Evolutionary conservation across 2,329 filamentous ascomycete species (phyloP), one percentile per base, ranked within the genome.

Genomic region (Simplicillium aogashimaense): DNA sequence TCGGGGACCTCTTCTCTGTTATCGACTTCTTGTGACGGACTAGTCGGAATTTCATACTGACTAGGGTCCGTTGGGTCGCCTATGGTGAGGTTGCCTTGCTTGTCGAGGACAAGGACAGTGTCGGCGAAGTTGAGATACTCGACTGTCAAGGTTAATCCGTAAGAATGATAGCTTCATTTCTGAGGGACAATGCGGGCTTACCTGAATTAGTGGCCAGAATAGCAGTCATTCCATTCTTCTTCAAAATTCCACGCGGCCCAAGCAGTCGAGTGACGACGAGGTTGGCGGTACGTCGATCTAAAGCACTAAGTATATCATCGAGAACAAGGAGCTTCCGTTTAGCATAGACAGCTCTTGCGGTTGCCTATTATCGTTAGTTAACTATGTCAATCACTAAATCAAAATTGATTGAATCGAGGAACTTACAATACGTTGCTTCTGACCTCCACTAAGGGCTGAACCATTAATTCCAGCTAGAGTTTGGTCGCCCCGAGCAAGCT

Each of bases 241-340:
- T 45, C 7, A 58, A 38, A 9, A 65, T 37, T 0, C 61, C 59
- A 14, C 47, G 46, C 3, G 17, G 10, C 1, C 56, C 53, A 36
- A 66, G 61, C 0, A 65, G 54, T 3, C 50, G 49, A 1, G 51
- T 43, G 29, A 64, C 59, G 3, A 66, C 57, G 7, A 55, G 52
- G 20, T 57, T 49, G 35, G 64, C 59, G 0, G 64, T 66, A 7
- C 58, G 47, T 6, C 52, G 47, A 37, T 64, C 60, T 2, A 63
- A 50, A 1, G 56, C 58, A 2, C 54, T 58, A 10, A 60, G 47
- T 6, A 56, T 50, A 25, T 61, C 58, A 29, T 61, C 58, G 2
- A 59, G 42, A 3, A 61, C 42, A 3, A 58, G 37, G 7, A 57
- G 38, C 3, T 39, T 29, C 9, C 42, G 45, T 15, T 42, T 37